Conservation (phyloP, 2,329 filamentous ascomycete genomes). For the Colletotrichum endophyticum region DNA sequence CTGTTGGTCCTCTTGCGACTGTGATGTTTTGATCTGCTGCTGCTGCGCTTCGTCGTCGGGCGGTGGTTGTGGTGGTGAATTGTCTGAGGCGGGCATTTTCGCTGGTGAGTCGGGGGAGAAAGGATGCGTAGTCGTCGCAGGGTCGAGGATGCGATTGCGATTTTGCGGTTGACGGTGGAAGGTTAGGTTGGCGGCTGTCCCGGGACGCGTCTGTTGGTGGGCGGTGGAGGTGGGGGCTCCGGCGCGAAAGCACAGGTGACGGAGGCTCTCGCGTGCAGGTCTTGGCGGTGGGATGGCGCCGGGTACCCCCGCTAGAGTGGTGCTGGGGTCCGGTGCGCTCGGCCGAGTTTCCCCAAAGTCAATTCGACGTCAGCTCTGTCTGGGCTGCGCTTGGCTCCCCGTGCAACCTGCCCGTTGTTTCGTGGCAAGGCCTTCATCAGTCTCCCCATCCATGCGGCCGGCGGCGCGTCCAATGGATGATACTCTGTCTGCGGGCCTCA, state of each 20-base stretch:
- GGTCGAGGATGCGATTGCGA: neutral
- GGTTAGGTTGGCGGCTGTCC: neutral
- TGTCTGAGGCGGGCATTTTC: neutral
- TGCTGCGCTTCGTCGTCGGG: neutral
- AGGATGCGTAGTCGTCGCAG: neutral
- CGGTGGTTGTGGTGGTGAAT: neutral
- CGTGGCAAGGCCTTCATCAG: neutral
- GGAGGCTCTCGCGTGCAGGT: neutral
- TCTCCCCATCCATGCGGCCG: neutral
- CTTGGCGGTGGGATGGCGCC: neutral
- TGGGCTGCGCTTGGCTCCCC: neutral
- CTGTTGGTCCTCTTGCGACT: neutral
- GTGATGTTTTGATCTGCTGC: neutral
- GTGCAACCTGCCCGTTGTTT: neutral
- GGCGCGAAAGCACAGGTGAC: neutral
- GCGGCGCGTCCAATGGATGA: neutral
- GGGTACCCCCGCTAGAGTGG: neutral
- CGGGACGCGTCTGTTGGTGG: neutral
- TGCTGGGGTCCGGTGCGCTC: neutral
- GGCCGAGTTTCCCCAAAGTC: neutral
- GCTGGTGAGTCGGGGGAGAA: neutral
- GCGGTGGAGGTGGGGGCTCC: neutral
- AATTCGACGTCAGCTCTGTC: neutral
- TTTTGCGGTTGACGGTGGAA: neutral
- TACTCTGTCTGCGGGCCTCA: neutral